phyloP scores from a whole-genome alignment of 1,139 yeast species.

The Sugiyamaella grinbergsii region DNA sequence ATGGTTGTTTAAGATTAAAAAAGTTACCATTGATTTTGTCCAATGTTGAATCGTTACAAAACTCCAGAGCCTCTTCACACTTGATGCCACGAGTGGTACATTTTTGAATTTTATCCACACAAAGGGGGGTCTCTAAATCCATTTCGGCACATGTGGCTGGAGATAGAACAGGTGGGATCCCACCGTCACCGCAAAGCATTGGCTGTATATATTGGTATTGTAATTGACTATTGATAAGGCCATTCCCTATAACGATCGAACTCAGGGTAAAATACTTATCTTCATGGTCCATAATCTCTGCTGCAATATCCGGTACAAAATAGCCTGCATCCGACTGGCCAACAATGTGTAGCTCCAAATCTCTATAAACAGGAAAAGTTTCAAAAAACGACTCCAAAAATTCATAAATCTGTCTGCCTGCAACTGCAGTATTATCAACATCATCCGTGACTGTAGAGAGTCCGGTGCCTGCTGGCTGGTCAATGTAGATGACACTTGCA shows the following conservation, averaged over 20 bases:
- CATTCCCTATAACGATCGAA: constrained; percentile 92
- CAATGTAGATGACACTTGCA: constrained; percentile 68
- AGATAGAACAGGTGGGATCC: constrained; percentile 74
- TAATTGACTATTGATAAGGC: constrained; percentile 88
- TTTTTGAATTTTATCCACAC: constrained; percentile 73
- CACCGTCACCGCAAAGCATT: constrained; percentile 97
- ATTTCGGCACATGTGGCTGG: constrained; percentile 79
- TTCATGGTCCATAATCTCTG: constrained; percentile 76
- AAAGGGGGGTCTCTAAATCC: constrained; percentile 73
- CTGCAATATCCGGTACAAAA: constrained; percentile 90
- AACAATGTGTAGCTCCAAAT: constrained; percentile 84
- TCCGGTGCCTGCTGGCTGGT: constrained; percentile 77
- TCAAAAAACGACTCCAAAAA: constrained; percentile 87
- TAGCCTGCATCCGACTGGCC: constrained; percentile 99
- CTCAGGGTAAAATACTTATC: constrained; percentile 81
- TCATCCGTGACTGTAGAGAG: constrained; percentile 54
- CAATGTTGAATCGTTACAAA: constrained; percentile 92
- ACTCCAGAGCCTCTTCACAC: constrained; percentile 60
- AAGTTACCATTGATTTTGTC: constrained; percentile 73
- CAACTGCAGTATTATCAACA: constrained; percentile 55
- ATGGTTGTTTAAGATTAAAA: constrained; percentile 65
- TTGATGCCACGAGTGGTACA: constrained; percentile 57
- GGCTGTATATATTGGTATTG: constrained; percentile 91
- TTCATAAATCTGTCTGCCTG: constrained; percentile 91
- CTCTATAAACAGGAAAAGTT: constrained; percentile 81